These are phyloP conservation scores for Hypoxylon sp. DNA, from an alignment of 2,329 filamentous ascomycete species.

Conservation along the genomic window DNA sequence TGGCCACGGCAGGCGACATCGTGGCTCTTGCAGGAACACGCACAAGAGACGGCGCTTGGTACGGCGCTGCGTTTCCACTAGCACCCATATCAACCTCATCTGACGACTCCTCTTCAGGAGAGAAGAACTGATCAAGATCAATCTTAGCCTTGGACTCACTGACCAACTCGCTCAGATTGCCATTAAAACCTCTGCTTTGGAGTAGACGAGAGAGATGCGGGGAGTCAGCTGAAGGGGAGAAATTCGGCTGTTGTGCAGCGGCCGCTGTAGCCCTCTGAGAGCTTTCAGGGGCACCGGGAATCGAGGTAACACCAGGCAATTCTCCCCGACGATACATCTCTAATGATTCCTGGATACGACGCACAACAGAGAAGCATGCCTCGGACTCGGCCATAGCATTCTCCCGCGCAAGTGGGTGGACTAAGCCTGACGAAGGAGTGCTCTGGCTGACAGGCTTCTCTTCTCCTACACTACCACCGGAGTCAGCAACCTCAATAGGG, in stretches of 20 bases:
- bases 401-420: slow-evolving; percentile 73
- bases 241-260: slow-evolving; percentile 55
- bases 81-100: slow-evolving; percentile 64
- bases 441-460: slow-evolving; percentile 55
- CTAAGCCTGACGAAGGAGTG: slow-evolving; percentile 63
- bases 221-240: slow-evolving; percentile 70
- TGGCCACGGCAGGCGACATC: slow-evolving; percentile 65
- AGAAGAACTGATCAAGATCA: slow-evolving; percentile 64
- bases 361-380: slow-evolving; percentile 64
- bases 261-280: slow-evolving; percentile 45
- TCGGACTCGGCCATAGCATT: slow-evolving; percentile 69
- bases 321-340: slow-evolving; percentile 67
- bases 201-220: slow-evolving; percentile 78
- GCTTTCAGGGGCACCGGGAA: slow-evolving; percentile 56
- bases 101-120: slow-evolving; percentile 67
- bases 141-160: slow-evolving; percentile 70
- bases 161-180: slow-evolving; percentile 72
- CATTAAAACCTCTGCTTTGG: slow-evolving; percentile 71
- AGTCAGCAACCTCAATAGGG: slow-evolving; percentile 79
- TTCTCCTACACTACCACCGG: slow-evolving; percentile 62
- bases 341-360: slow-evolving; percentile 68
- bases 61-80: slow-evolving; percentile 58
- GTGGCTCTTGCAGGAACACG: slow-evolving; percentile 72
- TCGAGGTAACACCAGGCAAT: slow-evolving; percentile 63
- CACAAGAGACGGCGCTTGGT: slow-evolving; percentile 59